Conservation (phyloP, 139 green algal species). For the Astrephomene gubernaculifera region DNA sequence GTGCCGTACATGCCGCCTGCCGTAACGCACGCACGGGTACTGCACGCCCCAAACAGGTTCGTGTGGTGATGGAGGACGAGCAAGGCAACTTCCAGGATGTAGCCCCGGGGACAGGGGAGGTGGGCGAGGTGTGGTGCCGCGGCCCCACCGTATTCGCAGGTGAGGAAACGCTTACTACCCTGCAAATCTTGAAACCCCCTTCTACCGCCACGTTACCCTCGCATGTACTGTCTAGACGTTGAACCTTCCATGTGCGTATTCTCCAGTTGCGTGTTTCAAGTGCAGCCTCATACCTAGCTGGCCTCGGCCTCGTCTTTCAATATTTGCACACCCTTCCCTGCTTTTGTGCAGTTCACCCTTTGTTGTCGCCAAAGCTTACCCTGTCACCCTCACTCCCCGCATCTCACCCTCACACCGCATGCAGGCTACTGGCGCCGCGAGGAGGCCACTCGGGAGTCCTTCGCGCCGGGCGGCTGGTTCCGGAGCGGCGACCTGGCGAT, state of each 20-base stretch:
- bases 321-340: background rate
- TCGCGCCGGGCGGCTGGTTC: slow-evolving; percentile 79
- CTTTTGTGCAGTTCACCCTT: background rate
- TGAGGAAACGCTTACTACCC: slow-evolving; percentile 7
- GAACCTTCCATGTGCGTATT: no score
- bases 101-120: slow-evolving; percentile 57
- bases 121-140: slow-evolving; percentile 80
- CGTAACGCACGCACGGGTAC: no score
- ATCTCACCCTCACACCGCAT: no score
- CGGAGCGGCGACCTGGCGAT: slow-evolving; percentile 81
- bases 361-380: background rate
- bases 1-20: no score
- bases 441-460: slow-evolving; percentile 61
- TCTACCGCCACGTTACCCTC: no score
- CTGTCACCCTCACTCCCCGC: background rate
- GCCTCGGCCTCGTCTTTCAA: no score
- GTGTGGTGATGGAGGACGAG: slow-evolving; percentile 55
- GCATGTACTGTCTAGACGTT: no score
- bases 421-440: slow-evolving; percentile 57
- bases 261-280: no score
- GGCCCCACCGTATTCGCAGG: slow-evolving; percentile 83
- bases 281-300: no score
- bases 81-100: slow-evolving; percentile 50
- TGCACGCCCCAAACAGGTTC: no score
- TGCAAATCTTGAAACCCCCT: no score